These are phyloP conservation scores for Xylariomycetidae sp. DNA, from an alignment of 2,329 filamentous ascomycete species.

Conservation along the genomic window DNA sequence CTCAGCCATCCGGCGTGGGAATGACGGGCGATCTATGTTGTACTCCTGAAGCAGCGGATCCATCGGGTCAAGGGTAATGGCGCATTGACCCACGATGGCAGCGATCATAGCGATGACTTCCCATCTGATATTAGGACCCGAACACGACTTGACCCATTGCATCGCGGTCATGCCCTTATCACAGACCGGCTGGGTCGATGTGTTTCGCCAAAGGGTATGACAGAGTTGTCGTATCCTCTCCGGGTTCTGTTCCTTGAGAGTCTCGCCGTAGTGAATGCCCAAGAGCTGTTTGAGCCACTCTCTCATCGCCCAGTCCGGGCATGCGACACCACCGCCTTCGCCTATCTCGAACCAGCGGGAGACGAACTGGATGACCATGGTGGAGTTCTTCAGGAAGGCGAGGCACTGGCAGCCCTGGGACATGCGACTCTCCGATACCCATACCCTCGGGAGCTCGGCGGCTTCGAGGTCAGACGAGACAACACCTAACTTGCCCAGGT, in stretches of 20 bases:
- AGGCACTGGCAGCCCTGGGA: constrained; percentile 26
- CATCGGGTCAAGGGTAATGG: constrained; percentile 20
- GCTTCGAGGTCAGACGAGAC: constrained; percentile 19
- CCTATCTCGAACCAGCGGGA: constrained; percentile 23
- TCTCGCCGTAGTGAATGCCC: constrained; percentile 21
- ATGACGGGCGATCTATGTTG: constrained; percentile 18
- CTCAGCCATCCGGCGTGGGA: constrained; percentile 25
- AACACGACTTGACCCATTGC: constrained; percentile 23
- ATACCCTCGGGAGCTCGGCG: constrained; percentile 17
- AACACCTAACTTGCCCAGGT: constrained; percentile 22
- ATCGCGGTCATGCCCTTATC: constrained; percentile 22
- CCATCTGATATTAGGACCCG: constrained; percentile 29
- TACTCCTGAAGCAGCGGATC: constrained; percentile 23
- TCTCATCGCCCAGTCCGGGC: constrained; percentile 26
- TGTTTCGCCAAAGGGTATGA: constrained; percentile 30
- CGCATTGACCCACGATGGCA: constrained; percentile 22
- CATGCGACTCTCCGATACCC: constrained; percentile 26
- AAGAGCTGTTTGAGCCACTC: constrained; percentile 28
- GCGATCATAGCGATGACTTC: constrained; percentile 31
- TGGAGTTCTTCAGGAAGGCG: constrained; percentile 25
- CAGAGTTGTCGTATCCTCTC: constrained; percentile 27
- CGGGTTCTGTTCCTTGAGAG: constrained; percentile 25
- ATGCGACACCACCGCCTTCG: constrained; percentile 21
- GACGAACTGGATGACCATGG: constrained; percentile 25
- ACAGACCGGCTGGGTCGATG: constrained; percentile 22